Conservation (phyloP, 306 rosid genomes). For the Cicer pinnatifidum region DNA sequence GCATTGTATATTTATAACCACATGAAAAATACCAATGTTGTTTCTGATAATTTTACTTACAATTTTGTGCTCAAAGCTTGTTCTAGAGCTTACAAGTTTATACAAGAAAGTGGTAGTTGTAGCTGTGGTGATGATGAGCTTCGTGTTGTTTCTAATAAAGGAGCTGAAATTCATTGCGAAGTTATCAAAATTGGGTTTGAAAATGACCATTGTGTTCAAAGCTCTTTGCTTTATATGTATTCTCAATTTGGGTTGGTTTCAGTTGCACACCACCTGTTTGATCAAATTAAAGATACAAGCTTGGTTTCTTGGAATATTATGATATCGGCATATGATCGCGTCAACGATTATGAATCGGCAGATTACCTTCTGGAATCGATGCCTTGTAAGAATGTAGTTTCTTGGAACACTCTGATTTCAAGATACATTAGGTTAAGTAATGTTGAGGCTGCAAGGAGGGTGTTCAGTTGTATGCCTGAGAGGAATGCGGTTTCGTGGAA, state of each 20-base stretch:
- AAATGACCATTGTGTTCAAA: constrained; percentile 49
- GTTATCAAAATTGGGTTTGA: constrained; percentile 59
- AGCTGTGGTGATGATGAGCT: background rate
- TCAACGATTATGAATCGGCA: constrained; percentile 52
- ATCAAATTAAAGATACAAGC: constrained; percentile 58
- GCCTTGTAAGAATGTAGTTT: constrained; percentile 67
- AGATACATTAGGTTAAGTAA: constrained; percentile 49
- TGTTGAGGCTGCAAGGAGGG: constrained; percentile 58
- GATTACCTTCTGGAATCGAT: constrained; percentile 55
- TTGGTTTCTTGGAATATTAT: constrained; percentile 72
- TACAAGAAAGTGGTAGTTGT: constrained; percentile 38
- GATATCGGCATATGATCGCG: constrained; percentile 61
- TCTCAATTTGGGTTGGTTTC: constrained; percentile 53
- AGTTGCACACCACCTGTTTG: constrained; percentile 46
- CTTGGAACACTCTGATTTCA: constrained; percentile 67
- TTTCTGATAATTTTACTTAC: constrained; percentile 57
- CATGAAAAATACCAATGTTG: constrained; percentile 44
- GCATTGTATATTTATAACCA: constrained; percentile 56
- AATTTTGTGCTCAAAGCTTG: constrained; percentile 71
- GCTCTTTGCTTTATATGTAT: constrained; percentile 62
- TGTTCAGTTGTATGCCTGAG: constrained; percentile 61
- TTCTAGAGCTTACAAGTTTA: constrained; percentile 53
- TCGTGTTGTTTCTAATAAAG: constrained; percentile 53
- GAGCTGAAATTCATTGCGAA: constrained; percentile 63
- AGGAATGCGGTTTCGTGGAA: constrained; percentile 72